A percentile compares a stretch with the other conserved stretches of the same genome.
phyloP scores from a whole-genome alignment of 768 basidiomycete genomes.

The Amyloporia xantha region DNA sequence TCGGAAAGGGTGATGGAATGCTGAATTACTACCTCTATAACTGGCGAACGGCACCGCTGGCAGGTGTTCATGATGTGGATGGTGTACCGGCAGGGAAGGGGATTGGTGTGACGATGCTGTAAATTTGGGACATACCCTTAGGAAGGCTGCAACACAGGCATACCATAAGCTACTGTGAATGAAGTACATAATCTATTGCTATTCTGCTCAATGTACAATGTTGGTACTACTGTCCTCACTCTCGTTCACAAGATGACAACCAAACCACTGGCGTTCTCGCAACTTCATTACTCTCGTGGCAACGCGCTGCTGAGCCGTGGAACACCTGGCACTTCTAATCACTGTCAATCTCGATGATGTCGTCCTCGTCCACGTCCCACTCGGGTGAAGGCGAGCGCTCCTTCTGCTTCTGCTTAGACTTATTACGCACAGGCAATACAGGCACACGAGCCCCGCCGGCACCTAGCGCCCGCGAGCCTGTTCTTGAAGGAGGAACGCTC shows the following conservation, averaged over 20 bases:
- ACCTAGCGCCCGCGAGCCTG: slow-evolving; percentile 37
- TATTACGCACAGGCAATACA: slow-evolving; percentile 32
- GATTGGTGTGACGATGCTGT: slow-evolving; percentile 93
- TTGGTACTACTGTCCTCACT: no score
- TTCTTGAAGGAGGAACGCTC: slow-evolving; percentile 28
- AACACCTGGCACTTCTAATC: no score
- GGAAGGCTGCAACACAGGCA: no score
- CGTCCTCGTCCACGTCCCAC: slow-evolving; percentile 77
- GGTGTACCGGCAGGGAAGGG: slow-evolving; percentile 62
- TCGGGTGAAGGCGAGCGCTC: slow-evolving; percentile 48
- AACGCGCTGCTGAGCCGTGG: no score
- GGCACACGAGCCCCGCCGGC: slow-evolving; percentile 51
- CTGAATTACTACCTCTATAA: slow-evolving; percentile 94
- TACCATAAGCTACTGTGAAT: neutral
- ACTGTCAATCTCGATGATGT: slow-evolving; percentile 79
- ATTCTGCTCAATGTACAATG: slow-evolving; percentile 2
- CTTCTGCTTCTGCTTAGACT: slow-evolving; percentile 33
- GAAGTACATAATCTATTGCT: neutral
- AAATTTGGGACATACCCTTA: no score
- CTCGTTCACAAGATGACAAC: no score
- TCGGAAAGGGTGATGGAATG: slow-evolving; percentile 87
- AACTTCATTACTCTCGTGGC: no score
- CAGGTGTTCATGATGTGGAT: slow-evolving; percentile 56
- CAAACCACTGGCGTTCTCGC: no score
- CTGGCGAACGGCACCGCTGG: slow-evolving; percentile 79